These are phyloP conservation scores for Senna tora DNA, from an alignment of 306 rosid species.

Conservation along the genomic window DNA sequence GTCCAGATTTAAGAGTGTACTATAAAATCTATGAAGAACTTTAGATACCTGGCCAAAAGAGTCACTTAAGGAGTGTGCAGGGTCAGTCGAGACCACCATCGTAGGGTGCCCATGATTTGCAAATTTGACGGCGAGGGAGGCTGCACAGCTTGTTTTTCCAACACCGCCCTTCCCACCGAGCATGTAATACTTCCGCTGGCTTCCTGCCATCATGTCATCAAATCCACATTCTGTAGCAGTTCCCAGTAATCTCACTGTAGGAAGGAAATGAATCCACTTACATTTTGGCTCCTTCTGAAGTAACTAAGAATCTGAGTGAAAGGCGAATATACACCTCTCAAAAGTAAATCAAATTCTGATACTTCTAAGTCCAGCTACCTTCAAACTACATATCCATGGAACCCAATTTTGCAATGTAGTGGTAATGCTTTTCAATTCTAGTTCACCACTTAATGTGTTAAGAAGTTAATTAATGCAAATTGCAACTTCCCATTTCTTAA, in stretches of 20 bases:
- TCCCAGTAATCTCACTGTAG: conserved; percentile 44
- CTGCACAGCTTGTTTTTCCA: conserved; percentile 53
- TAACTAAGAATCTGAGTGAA: conserved; percentile 6
- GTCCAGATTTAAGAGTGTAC: conserved; percentile 31
- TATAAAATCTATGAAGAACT: neutral
- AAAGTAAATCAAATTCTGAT: neutral
- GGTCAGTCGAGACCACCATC: conserved; percentile 89
- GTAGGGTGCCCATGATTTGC: conserved; percentile 91
- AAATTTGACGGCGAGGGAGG: conserved; percentile 74
- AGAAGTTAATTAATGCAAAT: neutral
- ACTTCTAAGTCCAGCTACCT: neutral
- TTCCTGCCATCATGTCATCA: conserved; percentile 45
- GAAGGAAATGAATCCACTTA: neutral
- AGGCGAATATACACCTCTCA: neutral
- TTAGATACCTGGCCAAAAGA: conserved; percentile 78
- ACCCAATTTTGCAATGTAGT: neutral
- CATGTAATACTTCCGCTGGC: conserved; percentile 44
- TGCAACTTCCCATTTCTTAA: neutral
- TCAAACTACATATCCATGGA: neutral
- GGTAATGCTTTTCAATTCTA: neutral
- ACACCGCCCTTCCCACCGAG: conserved; percentile 52
- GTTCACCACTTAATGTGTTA: neutral
- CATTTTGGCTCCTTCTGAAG: conserved; percentile 13
- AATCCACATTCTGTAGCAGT: conserved; percentile 43
- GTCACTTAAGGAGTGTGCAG: conserved; percentile 93